phyloP scores from a whole-genome alignment of 2,329 filamentous ascomycete genomes.

The Aspergillus tamarii region DNA sequence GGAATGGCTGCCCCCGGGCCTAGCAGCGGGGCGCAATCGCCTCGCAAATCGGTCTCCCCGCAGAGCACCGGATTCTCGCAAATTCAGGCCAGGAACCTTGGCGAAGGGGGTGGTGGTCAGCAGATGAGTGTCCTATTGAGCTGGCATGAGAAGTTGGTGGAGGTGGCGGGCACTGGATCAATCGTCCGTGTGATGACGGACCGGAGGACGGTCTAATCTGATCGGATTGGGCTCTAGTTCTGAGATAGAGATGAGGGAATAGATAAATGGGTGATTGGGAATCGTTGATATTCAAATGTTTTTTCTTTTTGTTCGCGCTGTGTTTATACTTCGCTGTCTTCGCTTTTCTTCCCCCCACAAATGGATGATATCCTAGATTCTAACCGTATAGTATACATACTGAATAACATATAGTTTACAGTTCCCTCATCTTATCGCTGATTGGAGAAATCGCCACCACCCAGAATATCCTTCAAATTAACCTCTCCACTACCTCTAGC shows the following conservation, averaged over 20 bases:
- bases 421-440: slow-evolving; percentile 11
- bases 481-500: slow-evolving; percentile 82
- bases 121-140: slow-evolving; percentile 96
- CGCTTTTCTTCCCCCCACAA: slow-evolving; percentile 4
- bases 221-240: neutral
- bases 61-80: slow-evolving; percentile 90
- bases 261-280: neutral
- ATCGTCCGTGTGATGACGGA: slow-evolving; percentile 96
- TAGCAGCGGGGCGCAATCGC: slow-evolving; percentile 48
- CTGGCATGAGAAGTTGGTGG: slow-evolving; percentile 98
- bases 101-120: slow-evolving; percentile 72
- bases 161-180: slow-evolving; percentile 87
- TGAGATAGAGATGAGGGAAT: slow-evolving; percentile 1
- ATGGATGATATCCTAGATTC: slow-evolving; percentile 2
- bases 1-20: slow-evolving; percentile 67
- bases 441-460: slow-evolving; percentile 44
- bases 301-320: slow-evolving; percentile 1
- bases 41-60: slow-evolving; percentile 63
- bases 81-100: slow-evolving; percentile 61
- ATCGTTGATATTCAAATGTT: neutral
- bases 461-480: slow-evolving; percentile 82
- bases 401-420: slow-evolving; percentile 25
- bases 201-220: slow-evolving; percentile 75
- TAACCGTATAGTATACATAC: slow-evolving; percentile 15
- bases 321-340: slow-evolving; percentile 6